Base-by-base conservation (phyloP, 176 grass and related monocot species). In the Bothriochloa decipiens region DNA sequence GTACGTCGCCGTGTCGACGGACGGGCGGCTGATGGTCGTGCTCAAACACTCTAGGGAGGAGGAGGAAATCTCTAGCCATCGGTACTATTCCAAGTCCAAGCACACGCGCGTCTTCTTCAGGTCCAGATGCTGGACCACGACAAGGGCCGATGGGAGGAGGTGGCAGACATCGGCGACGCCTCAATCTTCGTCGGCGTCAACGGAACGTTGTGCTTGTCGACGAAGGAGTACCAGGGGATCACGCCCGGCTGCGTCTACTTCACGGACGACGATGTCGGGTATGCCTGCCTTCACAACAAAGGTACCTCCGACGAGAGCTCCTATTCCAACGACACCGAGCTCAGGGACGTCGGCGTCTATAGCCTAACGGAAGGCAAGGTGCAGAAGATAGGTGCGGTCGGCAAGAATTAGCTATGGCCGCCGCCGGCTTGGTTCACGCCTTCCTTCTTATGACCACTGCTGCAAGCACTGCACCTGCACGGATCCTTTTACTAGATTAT, bases 381-480 rank as follows among this genome's bases (percentile, higher is more conserved):
- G 42, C 42, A 45, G 42, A 45, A 45, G 42, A 45, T 45, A 11
- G 42, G 11, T 12, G 42, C 42, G 10, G 42, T 45, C 11, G 42
- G 9, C 42, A 45, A 20, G 61, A 7, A 77, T 23, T 22, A 7
- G 33, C 20, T 17, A 11, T 84, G 82, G 82, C 82, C 63, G 6
- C 45, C 11, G 63, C n/a, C 82, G 16, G 62, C 46, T 14, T 83
- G 82, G 81, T 65, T 83, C 60, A 75, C 28, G 2, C 82, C 72
- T 35, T 15, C 17, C 2, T 42, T 52, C 6, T 6, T 49, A 14
- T 52, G 16, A 52, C 2, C 68, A 7, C 1, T 8, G 0, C 22
- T 14, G 49, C 49, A 7, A 6, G 49, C 13, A 52, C 16, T 16
- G 15, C 47, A 16, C 47, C 49, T 52, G 49, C n/a, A 52, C 16